phyloP scores from a whole-genome alignment of 2,329 filamentous ascomycete genomes.

The Diaporthe helianthi region DNA sequence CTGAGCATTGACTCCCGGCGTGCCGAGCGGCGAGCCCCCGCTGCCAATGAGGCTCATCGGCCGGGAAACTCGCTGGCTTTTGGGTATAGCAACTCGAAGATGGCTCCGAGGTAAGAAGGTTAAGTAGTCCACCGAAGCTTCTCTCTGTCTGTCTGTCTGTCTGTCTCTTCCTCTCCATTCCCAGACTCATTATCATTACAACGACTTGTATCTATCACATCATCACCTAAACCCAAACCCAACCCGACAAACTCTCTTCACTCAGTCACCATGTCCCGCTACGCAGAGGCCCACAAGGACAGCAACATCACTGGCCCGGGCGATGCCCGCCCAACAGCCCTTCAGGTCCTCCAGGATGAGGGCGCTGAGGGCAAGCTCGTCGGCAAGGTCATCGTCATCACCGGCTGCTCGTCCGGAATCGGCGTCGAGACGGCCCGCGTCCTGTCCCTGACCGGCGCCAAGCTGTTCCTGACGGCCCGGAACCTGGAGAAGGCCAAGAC shows the following conservation, averaged over 20 bases:
- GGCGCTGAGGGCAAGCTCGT: neutral
- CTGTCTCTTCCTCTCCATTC: too few species aligned
- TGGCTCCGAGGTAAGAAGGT: neutral
- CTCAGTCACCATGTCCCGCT: neutral
- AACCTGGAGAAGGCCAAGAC: neutral
- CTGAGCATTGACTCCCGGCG: neutral
- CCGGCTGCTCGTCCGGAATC: neutral
- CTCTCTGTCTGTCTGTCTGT: neutral
- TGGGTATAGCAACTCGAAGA: too few species aligned
- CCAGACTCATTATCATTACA: neutral
- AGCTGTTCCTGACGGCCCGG: neutral
- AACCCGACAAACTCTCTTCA: neutral
- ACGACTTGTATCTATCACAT: neutral
- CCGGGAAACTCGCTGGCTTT: neutral
- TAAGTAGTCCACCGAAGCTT: neutral
- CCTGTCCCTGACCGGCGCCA: neutral
- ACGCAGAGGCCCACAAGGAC: neutral
- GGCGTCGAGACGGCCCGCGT: neutral
- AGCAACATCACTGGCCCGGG: neutral
- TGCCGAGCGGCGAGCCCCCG: too few species aligned
- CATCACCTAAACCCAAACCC: neutral
- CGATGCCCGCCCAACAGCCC: neutral
- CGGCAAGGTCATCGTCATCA: neutral
- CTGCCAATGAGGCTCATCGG: too few species aligned
- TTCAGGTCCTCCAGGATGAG: slow-evolving; percentile 7